phyloP scores from a whole-genome alignment of 2,329 filamentous ascomycete species.

The Aspergillus transmontanensis region DNA sequence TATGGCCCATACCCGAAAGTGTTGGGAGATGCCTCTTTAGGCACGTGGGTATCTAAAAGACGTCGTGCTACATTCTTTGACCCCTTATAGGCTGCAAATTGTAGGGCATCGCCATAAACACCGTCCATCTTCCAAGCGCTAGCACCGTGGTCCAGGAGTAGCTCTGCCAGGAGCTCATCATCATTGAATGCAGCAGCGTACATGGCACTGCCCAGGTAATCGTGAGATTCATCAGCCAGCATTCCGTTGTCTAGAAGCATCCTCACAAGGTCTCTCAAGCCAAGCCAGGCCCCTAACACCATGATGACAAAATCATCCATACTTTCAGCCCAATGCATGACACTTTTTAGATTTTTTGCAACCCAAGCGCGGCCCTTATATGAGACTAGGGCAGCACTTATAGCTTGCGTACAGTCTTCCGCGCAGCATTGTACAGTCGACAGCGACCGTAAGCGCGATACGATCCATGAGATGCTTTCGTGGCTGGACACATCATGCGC shows the following conservation, averaged over 20 bases:
- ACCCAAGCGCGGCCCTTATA: neutral
- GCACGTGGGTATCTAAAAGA: neutral
- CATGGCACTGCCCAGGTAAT: neutral
- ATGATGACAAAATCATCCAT: neutral
- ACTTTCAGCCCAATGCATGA: neutral
- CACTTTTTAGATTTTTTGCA: neutral
- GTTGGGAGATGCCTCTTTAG: neutral
- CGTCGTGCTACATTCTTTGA: neutral
- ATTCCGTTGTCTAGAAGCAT: neutral
- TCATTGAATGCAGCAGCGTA: constrained; percentile 8
- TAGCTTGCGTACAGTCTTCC: neutral
- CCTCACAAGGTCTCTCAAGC: neutral
- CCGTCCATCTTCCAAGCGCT: neutral
- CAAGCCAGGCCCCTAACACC: constrained; percentile 6
- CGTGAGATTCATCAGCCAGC: neutral
- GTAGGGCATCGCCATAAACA: constrained; percentile 5
- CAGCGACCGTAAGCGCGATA: neutral
- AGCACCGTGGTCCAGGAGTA: neutral
- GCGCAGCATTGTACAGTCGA: neutral
- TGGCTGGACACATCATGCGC: neutral
- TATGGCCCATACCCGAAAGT: neutral
- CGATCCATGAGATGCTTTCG: neutral
- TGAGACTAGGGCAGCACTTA: neutral
- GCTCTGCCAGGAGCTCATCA: neutral
- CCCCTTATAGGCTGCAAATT: constrained; percentile 7